Conservation (phyloP, 352 stramenopile species). For the Globisporangium echinulatum region DNA sequence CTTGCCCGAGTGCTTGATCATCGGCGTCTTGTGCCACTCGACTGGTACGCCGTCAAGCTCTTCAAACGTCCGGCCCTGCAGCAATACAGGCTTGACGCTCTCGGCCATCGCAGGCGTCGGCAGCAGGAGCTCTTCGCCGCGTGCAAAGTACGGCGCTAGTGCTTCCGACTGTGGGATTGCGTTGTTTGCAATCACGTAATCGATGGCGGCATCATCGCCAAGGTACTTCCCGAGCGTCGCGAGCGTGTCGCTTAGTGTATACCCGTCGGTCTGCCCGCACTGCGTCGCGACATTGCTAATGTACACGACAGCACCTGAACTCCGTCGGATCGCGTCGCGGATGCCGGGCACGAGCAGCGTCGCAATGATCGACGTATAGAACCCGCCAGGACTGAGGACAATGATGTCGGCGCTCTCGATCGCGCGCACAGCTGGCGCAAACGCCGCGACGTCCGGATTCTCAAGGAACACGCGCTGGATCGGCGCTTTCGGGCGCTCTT, state of each 20-base stretch:
- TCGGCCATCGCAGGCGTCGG: constrained; percentile 54
- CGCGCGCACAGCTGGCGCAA: constrained; percentile 61
- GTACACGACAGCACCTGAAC: constrained; percentile 68
- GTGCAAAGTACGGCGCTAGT: constrained; percentile 58
- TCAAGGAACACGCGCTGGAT: constrained; percentile 82
- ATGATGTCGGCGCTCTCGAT: constrained; percentile 86
- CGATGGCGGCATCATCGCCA: constrained; percentile 57
- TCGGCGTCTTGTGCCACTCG: constrained; percentile 79
- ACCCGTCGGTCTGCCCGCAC: constrained; percentile 74
- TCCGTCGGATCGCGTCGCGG: constrained; percentile 67
- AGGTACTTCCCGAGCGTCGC: constrained; percentile 62
- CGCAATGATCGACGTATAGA: constrained; percentile 85
- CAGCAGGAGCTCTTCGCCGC: constrained; percentile 65
- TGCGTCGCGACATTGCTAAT: constrained; percentile 86
- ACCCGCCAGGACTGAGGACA: constrained; percentile 70
- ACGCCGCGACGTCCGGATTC: constrained; percentile 65
- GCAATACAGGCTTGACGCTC: constrained; percentile 50
- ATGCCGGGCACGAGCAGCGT: constrained; percentile 77
- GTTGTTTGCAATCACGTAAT: constrained; percentile 87
- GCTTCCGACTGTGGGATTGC: constrained; percentile 41
- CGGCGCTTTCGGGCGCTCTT: constrained; percentile 44
- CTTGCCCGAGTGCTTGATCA: constrained; percentile 82
- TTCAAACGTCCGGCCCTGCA: constrained; percentile 78
- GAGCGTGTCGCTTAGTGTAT: constrained; percentile 65
- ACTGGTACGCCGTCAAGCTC: constrained; percentile 28